phyloP scores from a whole-genome alignment of 2,329 filamentous ascomycete species.

The Chaetomiaceae sp. region DNA sequence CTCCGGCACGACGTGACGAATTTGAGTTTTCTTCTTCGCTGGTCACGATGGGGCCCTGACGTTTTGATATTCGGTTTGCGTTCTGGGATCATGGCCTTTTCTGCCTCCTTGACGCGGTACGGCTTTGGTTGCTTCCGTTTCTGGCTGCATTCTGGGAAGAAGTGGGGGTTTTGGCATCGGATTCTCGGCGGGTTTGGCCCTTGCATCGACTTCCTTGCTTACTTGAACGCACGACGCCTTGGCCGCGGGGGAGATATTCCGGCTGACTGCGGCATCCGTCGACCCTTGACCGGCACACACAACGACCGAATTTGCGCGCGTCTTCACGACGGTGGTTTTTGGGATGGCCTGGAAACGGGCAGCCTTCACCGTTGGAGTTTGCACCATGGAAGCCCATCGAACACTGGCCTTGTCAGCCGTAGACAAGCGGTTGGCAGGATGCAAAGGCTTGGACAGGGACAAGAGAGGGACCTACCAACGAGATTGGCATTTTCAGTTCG shows the following conservation, averaged over 20 bases:
- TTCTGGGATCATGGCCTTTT: conserved; percentile 6
- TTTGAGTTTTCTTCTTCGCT: not conserved
- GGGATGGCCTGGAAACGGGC: conserved; percentile 15
- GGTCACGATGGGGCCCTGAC: conserved; percentile 9
- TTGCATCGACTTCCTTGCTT: too few relatives aligned
- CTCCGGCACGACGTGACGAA: conserved; percentile 8
- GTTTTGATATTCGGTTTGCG: conserved; percentile 7
- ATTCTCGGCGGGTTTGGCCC: not conserved
- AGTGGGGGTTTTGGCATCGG: conserved; percentile 3
- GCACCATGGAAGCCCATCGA: not conserved
- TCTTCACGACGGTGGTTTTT: not conserved
- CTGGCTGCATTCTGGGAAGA: conserved; percentile 14
- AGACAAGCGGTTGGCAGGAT: conserved; percentile 7
- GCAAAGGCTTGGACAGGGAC: not conserved
- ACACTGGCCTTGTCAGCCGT: conserved; percentile 5
- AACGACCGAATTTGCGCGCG: not conserved
- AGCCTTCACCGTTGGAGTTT: not conserved
- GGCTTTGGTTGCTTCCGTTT: conserved; percentile 13
- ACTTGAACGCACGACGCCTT: too few relatives aligned
- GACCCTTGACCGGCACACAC: conserved; percentile 10
- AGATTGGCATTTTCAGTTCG: not conserved
- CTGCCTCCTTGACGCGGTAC: conserved; percentile 5
- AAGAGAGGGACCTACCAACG: not conserved
- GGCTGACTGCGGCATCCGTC: conserved; percentile 7
- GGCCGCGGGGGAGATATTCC: too few relatives aligned